Conservation (phyloP, 805 yeast species). For the Saccharomycopsis sp. region DNA sequence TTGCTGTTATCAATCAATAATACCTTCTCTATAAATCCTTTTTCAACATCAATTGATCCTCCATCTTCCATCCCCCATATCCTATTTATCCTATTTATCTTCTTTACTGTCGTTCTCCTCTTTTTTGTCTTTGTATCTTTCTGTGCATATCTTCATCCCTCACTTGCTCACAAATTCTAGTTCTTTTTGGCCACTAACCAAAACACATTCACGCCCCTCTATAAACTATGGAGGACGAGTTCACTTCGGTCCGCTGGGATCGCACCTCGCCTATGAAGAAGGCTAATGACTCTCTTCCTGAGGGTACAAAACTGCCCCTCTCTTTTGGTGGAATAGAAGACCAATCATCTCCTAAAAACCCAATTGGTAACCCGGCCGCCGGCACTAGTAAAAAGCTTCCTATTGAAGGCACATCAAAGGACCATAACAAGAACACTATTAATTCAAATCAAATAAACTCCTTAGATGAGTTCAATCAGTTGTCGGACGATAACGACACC, state of each 20-base stretch:
- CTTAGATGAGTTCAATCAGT: not conserved
- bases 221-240: constrained; percentile 16
- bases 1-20: not conserved
- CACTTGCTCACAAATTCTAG: not conserved
- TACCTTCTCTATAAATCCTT: too few species aligned
- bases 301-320: not conserved
- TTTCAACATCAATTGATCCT: too few species aligned
- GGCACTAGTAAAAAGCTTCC: too few species aligned
- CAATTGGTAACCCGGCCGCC: not conserved
- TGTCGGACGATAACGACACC: constrained; percentile 9
- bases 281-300: not conserved
- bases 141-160: not conserved
- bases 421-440: not conserved
- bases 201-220: not conserved
- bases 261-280: constrained; percentile 8
- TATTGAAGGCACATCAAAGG: constrained; percentile 1
- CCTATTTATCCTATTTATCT: not conserved
- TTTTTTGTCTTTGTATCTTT: not conserved
- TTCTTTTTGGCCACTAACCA: not conserved
- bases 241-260: constrained; percentile 19
- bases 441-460: not conserved
- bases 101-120: too few species aligned
- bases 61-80: not conserved
- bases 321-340: not conserved
- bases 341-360: not conserved